Percentiles rank a stretch among this genome's conserved stretches.
Evolutionary conservation across 352 stramenopile genomes (phyloP).

Genomic region (Globisporangium emineosum): DNA sequence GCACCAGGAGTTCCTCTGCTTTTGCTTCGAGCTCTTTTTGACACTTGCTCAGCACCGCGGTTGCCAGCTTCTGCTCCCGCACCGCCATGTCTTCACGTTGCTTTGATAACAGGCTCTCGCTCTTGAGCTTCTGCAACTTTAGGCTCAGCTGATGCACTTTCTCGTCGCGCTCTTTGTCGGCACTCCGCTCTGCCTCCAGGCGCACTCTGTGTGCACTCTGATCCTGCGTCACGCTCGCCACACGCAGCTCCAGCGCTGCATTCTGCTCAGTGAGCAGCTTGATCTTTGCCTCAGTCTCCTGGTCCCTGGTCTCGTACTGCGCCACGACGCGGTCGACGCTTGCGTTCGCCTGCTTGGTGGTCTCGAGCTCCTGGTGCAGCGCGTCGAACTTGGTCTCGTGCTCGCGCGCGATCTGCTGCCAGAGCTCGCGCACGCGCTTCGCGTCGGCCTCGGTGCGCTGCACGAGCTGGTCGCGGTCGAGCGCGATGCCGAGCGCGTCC

Average conservation of each 20-base stretch:
- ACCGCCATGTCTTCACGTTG: slow-evolving; percentile 46
- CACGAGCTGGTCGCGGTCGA: slow-evolving; percentile 58
- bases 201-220: slow-evolving; percentile 29
- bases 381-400: slow-evolving; percentile 55
- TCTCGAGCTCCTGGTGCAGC: slow-evolving; percentile 41
- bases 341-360: slow-evolving; percentile 23
- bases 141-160: slow-evolving; percentile 30
- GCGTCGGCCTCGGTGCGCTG: slow-evolving; percentile 71
- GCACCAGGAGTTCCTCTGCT: slow-evolving; percentile 43
- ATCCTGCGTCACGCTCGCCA: slow-evolving; percentile 30
- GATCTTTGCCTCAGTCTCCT: slow-evolving; percentile 35
- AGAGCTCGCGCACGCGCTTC: slow-evolving; percentile 68
- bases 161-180: slow-evolving; percentile 31
- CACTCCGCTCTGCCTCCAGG: slow-evolving; percentile 34
- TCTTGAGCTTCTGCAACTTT: slow-evolving; percentile 43
- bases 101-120: slow-evolving; percentile 33
- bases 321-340: slow-evolving; percentile 20
- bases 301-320: slow-evolving; percentile 28
- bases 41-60: slow-evolving; percentile 26
- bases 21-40: slow-evolving; percentile 35
- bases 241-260: slow-evolving; percentile 32
- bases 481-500: slow-evolving; percentile 35
- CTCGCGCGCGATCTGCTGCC: slow-evolving; percentile 72
- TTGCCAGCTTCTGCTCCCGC: slow-evolving; percentile 44
- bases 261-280: slow-evolving; percentile 37